Base-by-base conservation (phyloP, 371 early-diverging fungal species). In the Nematocida sp. region DNA sequence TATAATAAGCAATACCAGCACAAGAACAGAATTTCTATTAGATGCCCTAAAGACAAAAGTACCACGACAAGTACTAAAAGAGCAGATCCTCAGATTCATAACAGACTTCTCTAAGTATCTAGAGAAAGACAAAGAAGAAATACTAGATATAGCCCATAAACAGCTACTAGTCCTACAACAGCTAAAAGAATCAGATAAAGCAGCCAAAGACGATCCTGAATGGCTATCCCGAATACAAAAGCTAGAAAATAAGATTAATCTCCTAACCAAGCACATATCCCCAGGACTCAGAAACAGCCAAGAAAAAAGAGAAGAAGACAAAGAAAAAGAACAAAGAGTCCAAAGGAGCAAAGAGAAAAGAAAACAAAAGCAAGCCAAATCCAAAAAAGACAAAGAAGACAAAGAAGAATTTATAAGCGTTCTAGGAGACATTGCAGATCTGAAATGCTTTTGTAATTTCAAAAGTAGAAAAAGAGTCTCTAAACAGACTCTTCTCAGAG, bases 401-500 rank as follows among this genome's bases (percentile, higher is more conserved):
- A 38, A 64, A 0, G 5, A 19, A 19, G 25, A 53, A 4, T 40
- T 60, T 46, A 11, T 41, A 32, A 37, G 60, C 0, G 9, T 41
- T 19, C 9, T 70, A 13, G 21, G 25, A 11, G 38, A 5, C 3
- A 23, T 61, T n/a, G 19, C 55, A 4, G 21, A n/a, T 5, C 25
- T 70, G 15, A 70, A n/a, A 21, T 70, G 74, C 35, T 70, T 60
- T 25, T 70, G 74, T 34, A 41, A 45, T 27, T 57, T 60, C 46
- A 64, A 61, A 34, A 52, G 21, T 15, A 49, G n/a, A 3, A 27
- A 5, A n/a, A 38, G 34, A 11, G 17, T 35, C 4, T 70, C 74
- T 23, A 55, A 57, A 21, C 29, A 48, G 27, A 61, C 15, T 23
- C 7, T 70, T 31, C 34, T 47, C 1, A 0, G 61, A 29, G 74